Conservation (phyloP, 768 basidiomycete genomes). For the Suillus discolor region DNA sequence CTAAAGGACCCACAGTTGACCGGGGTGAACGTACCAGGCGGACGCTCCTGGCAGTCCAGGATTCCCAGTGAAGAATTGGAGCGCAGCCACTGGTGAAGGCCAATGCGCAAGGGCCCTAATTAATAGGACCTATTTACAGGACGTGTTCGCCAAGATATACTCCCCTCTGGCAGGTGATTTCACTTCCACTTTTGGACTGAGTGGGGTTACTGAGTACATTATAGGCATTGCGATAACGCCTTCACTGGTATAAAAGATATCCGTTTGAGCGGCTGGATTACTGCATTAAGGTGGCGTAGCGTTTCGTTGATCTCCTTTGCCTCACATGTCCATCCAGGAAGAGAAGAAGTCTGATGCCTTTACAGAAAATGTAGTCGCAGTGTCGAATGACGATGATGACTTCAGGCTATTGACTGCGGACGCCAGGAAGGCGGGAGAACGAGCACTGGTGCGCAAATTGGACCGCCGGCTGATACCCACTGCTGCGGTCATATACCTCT, state of each 20-base stretch:
- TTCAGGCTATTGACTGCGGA: conserved; percentile 14
- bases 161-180: neutral
- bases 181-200: neutral
- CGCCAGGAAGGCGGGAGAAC: conserved; percentile 22
- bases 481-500: conserved; percentile 23
- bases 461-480: conserved; percentile 33
- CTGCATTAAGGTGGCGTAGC: no score
- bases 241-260: conserved; percentile 8
- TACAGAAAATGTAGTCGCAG: conserved; percentile 10
- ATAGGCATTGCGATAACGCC: neutral
- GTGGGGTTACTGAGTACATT: neutral
- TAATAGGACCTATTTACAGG: no score
- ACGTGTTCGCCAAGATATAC: neutral
- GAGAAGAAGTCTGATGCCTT: conserved; percentile 15
- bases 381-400: conserved; percentile 9
- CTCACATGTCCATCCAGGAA: conserved; percentile 13
- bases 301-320: neutral
- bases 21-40: no score
- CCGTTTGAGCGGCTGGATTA: neutral
- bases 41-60: no score
- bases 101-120: no score
- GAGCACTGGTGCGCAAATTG: conserved; percentile 26
- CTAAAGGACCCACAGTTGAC: no score
- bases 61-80: no score
- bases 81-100: no score